Conservation (phyloP, 768 basidiomycete genomes). For the Psilocybe cyanescens region DNA sequence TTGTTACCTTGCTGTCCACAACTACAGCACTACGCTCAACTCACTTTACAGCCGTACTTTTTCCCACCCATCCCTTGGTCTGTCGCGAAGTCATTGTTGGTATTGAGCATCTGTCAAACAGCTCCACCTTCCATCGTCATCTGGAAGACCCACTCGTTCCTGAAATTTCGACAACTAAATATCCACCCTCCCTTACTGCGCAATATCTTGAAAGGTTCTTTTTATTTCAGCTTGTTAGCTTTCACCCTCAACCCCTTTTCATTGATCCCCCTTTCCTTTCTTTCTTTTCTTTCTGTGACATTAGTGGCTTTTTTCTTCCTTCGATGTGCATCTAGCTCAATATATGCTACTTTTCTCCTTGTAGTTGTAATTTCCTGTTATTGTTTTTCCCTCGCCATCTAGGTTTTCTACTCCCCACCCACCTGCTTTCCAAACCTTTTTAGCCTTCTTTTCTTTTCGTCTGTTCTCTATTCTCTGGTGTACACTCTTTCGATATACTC, state of each 20-base stretch:
- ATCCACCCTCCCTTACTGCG: not conserved
- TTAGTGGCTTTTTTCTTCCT: slow-evolving; percentile 1
- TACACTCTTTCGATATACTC: slow-evolving; percentile 11
- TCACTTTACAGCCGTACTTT: not conserved
- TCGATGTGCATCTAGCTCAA: slow-evolving; percentile 7
- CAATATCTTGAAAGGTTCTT: not conserved
- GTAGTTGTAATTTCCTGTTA: slow-evolving; percentile 17
- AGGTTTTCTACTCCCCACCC: not conserved
- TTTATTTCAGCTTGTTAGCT: not conserved
- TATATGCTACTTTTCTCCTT: slow-evolving; percentile 7
- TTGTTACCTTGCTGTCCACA: not conserved
- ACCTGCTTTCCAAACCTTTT: slow-evolving; percentile 2
- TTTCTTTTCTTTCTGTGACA: slow-evolving; percentile 1
- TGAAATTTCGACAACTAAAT: not conserved
- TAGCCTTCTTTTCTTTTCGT: slow-evolving; percentile 3
- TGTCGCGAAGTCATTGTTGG: not conserved
- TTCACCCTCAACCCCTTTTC: not conserved
- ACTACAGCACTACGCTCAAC: not conserved
- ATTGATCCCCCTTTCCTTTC: slow-evolving; percentile 6
- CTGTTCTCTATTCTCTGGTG: slow-evolving; percentile 9
- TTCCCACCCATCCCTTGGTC: not conserved
- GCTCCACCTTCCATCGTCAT: not conserved
- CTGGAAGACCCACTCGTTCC: not conserved
- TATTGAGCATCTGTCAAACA: not conserved
- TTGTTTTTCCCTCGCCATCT: not conserved